Conservation (phyloP, 2,329 filamentous ascomycete genomes). For the Monilinia aucupariae region DNA sequence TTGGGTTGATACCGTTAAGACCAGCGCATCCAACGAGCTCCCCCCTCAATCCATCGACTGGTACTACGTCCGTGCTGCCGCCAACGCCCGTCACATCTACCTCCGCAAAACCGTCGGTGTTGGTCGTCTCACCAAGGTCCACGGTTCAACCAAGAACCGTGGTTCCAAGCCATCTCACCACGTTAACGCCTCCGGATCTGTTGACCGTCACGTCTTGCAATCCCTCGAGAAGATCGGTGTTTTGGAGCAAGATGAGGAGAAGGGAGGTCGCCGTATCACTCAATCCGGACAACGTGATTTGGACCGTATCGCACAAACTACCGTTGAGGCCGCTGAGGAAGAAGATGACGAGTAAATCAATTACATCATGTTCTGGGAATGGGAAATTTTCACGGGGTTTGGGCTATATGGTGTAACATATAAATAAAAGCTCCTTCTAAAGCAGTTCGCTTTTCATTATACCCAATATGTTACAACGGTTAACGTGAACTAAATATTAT, state of each 20-base stretch:
- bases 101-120: slow-evolving; percentile 99
- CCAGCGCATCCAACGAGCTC: slow-evolving; percentile 91
- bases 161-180: slow-evolving; percentile 87
- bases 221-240: slow-evolving; percentile 99
- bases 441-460: slow-evolving; percentile 17
- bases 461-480: slow-evolving; percentile 11
- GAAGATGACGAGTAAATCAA: slow-evolving; percentile 60
- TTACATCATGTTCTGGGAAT: slow-evolving; percentile 22
- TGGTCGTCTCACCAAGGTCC: slow-evolving; percentile 91
- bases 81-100: slow-evolving; percentile 97
- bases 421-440: slow-evolving; percentile 16
- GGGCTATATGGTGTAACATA: slow-evolving; percentile 22
- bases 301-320: slow-evolving; percentile 88
- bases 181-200: slow-evolving; percentile 88
- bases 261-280: slow-evolving; percentile 97
- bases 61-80: slow-evolving; percentile 86
- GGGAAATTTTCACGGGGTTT: slow-evolving; percentile 24
- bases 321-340: slow-evolving; percentile 65
- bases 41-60: slow-evolving; percentile 98
- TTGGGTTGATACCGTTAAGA: slow-evolving; percentile 99
- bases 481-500: slow-evolving; percentile 5
- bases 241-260: slow-evolving; percentile 94
- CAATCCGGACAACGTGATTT: slow-evolving; percentile 98
- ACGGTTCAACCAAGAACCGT: slow-evolving; percentile 97
- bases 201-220: slow-evolving; percentile 97